Percentiles rank a stretch among this genome's conserved stretches.
phyloP scores from a whole-genome alignment of 176 grass and related monocot species.

The Phyllostachys edulis region DNA sequence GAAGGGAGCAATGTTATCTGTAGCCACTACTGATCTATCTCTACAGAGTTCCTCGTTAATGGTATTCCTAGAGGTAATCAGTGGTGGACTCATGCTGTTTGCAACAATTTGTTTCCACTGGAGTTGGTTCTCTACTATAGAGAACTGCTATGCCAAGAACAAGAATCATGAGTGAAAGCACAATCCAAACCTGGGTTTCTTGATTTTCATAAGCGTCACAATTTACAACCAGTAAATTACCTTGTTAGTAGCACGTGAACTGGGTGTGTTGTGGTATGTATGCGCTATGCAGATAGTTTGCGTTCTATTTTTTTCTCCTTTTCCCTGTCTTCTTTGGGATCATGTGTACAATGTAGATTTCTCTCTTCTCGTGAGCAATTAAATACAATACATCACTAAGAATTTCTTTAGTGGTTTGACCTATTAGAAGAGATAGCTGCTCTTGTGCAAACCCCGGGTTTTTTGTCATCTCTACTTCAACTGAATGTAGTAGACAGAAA shows the following conservation, averaged over 20 bases:
- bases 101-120: constrained; percentile 64
- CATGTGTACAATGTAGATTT: constrained; percentile 2
- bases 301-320: no score
- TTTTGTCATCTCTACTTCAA: no score
- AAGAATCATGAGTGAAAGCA: constrained; percentile 36
- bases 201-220: neutral
- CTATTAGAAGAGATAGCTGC: neutral
- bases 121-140: constrained; percentile 84
- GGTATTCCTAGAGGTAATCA: constrained; percentile 65
- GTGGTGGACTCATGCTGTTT: constrained; percentile 74
- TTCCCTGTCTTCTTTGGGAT: no score
- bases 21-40: constrained; percentile 85
- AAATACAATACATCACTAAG: neutral
- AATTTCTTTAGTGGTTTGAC: neutral
- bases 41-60: constrained; percentile 65
- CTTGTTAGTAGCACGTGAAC: neutral
- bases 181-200: neutral
- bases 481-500: no score
- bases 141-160: constrained; percentile 63
- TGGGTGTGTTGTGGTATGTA: neutral
- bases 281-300: no score
- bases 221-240: neutral
- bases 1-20: constrained; percentile 72
- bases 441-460: neutral
- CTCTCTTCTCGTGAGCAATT: neutral